Evolutionary conservation across 116 monocot genomes (phyloP).

Genomic region (Posidonia oceanica): DNA sequence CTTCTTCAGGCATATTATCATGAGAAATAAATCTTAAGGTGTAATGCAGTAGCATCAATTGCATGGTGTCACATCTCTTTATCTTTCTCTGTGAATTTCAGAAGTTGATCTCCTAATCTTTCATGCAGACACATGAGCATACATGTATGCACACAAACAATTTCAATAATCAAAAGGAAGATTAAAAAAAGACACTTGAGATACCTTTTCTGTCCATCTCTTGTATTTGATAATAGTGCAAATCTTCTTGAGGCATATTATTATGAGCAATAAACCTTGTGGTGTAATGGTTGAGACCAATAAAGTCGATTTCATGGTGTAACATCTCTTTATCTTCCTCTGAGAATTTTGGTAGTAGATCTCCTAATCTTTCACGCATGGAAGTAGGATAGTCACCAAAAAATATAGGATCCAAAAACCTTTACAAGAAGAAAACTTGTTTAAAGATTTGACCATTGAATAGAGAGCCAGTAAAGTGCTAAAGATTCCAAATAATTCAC

Average conservation of each 20-base stretch:
- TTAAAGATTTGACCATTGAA: too few relatives aligned
- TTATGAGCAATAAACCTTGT: slow-evolving; percentile 64
- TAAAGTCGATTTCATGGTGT: slow-evolving; percentile 61
- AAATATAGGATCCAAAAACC: slow-evolving; percentile 93
- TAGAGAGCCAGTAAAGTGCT: too few relatives aligned
- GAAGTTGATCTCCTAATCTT: slow-evolving; percentile 55
- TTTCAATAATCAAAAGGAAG: neutral
- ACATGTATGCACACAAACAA: too few relatives aligned
- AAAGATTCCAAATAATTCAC: too few relatives aligned
- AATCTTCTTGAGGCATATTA: slow-evolving; percentile 17
- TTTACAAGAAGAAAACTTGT: slow-evolving; percentile 17
- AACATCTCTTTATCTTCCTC: slow-evolving; percentile 53
- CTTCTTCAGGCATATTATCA: slow-evolving; percentile 16
- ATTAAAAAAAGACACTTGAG: too few relatives aligned
- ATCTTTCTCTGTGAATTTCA: slow-evolving; percentile 61
- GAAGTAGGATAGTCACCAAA: slow-evolving; percentile 76
- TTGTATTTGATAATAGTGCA: slow-evolving; percentile 43
- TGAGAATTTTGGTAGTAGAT: slow-evolving; percentile 65
- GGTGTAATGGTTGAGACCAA: slow-evolving; percentile 94
- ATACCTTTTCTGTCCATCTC: slow-evolving; percentile 69
- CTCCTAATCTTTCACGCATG: slow-evolving; percentile 69
- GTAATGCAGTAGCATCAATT: slow-evolving; percentile 86
- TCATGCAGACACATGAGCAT: slow-evolving; percentile 29
- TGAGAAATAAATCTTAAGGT: slow-evolving; percentile 74
- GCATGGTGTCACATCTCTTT: slow-evolving; percentile 44